A percentile compares a stretch with the other conserved stretches of the same genome.
Conservation (phyloP, 805 yeast genomes). For the Candida hungchunana region DNA sequence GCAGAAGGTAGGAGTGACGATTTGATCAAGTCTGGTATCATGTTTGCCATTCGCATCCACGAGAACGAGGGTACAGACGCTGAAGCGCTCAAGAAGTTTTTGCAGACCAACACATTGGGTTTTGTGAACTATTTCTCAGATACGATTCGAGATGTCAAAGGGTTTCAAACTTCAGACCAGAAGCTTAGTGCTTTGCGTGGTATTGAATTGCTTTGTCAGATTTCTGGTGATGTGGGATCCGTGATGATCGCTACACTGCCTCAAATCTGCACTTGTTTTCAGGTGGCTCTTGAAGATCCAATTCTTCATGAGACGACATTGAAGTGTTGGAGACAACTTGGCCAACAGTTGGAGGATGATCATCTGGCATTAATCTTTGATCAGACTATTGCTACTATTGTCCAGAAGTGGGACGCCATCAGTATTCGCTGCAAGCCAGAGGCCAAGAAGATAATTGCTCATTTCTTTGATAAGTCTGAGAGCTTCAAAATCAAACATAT, state of each 20-base stretch:
- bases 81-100: conserved; percentile 34
- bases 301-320: conserved; percentile 60
- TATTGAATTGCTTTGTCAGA: conserved; percentile 57
- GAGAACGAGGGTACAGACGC: conserved; percentile 11
- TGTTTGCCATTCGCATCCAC: conserved; percentile 32
- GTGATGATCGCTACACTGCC: conserved; percentile 68
- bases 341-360: conserved; percentile 49
- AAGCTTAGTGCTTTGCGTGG: conserved; percentile 72
- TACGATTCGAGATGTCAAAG: conserved; percentile 67
- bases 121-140: conserved; percentile 77
- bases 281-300: conserved; percentile 64
- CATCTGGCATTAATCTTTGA: conserved; percentile 67
- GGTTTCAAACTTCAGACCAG: conserved; percentile 66
- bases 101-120: conserved; percentile 63
- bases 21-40: conserved; percentile 35
- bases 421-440: conserved; percentile 42
- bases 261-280: conserved; percentile 82
- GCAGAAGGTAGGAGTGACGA: conserved; percentile 29
- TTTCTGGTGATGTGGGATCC: conserved; percentile 35
- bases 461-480: conserved; percentile 31
- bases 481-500: conserved; percentile 38
- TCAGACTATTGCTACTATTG: conserved; percentile 64
- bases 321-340: conserved; percentile 62
- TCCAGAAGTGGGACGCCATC: conserved; percentile 61
- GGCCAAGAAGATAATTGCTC: conserved; percentile 49